A percentile compares a stretch with the other conserved stretches of the same genome.
These are phyloP conservation scores for Pseudonitzschia multistriata DNA, from an alignment of 108 stramenopile genomes.

Conservation along the genomic window DNA sequence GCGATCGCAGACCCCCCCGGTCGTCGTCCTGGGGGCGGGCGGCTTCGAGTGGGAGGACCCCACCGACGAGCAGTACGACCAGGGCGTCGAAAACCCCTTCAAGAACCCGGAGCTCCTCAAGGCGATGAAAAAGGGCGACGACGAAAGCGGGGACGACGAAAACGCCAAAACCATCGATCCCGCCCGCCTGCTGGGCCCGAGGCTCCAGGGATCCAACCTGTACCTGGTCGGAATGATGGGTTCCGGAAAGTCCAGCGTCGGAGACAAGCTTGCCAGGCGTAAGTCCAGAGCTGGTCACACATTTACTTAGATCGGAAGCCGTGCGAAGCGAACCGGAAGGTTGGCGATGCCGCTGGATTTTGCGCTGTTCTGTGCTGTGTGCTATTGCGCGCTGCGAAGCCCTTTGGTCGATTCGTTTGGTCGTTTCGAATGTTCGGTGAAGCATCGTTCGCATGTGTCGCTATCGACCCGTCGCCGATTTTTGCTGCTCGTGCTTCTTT, in stretches of 20 bases:
- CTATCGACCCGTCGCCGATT: too few relatives aligned
- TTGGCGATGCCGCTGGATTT: too few relatives aligned
- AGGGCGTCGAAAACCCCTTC: conserved; percentile 84
- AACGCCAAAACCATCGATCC: conserved; percentile 66
- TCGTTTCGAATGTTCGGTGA: too few relatives aligned
- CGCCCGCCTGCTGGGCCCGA: conserved; percentile 70
- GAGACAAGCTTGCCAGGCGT: conserved; percentile 69
- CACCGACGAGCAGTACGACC: conserved; percentile 53
- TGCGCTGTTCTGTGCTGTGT: too few relatives aligned
- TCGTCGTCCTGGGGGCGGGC: conserved; percentile 41
- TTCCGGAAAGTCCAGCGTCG: conserved; percentile 84
- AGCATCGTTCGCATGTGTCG: too few relatives aligned
- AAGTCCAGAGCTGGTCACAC: too few relatives aligned
- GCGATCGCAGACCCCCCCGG: too few relatives aligned
- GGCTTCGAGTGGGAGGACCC: conserved; percentile 90
- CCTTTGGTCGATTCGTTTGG: too few relatives aligned
- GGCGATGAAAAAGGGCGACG: not conserved
- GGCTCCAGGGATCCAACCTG: conserved; percentile 79
- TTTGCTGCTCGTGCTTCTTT: too few relatives aligned
- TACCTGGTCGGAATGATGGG: conserved; percentile 98
- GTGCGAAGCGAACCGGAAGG: too few relatives aligned
- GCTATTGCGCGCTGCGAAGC: too few relatives aligned
- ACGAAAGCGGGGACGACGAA: conserved; percentile 22
- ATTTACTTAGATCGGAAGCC: too few relatives aligned
- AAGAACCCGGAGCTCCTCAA: conserved; percentile 63